Conservation (phyloP, 2,329 filamentous ascomycete genomes). For the Calonectria montana region DNA sequence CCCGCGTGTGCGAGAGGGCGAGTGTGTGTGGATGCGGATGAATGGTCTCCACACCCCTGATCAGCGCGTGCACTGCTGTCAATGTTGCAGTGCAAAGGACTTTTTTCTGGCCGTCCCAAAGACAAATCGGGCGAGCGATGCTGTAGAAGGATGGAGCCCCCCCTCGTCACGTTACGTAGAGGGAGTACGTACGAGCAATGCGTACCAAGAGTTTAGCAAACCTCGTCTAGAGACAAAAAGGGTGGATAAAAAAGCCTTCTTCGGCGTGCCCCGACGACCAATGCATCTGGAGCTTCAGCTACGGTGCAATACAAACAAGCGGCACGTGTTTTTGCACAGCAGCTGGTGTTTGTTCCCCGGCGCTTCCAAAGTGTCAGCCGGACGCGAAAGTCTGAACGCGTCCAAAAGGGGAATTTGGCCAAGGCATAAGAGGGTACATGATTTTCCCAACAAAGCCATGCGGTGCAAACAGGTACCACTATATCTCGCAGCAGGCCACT, state of each 20-base stretch:
- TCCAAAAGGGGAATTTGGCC: constrained; percentile 34
- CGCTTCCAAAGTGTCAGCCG: constrained; percentile 27
- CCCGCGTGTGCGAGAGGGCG: neutral
- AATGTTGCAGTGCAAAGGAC: constrained; percentile 4
- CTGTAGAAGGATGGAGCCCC: constrained; percentile 9
- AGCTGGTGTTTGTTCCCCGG: neutral
- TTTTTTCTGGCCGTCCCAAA: neutral
- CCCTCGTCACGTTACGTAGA: constrained; percentile 5
- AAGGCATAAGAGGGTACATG: constrained; percentile 30
- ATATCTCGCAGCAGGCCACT: constrained; percentile 43
- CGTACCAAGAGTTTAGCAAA: neutral
- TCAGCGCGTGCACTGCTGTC: constrained; percentile 10
- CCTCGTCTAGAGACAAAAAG: neutral
- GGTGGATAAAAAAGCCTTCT: neutral
- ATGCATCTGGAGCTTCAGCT: neutral
- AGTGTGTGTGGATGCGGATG: constrained; percentile 2
- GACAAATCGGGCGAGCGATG: constrained; percentile 10
- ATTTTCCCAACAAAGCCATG: fast-evolving
- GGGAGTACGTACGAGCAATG: constrained; percentile 2
- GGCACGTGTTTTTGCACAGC: constrained; percentile 9
- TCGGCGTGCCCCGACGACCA: neutral
- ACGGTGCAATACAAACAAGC: neutral
- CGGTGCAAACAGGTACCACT: constrained; percentile 28
- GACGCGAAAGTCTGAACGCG: constrained; percentile 20
- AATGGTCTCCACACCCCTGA: constrained; percentile 11